Evolutionary conservation across 164 flowering plant genomes (phyloP).

Genomic region (Akebia trifoliata): DNA sequence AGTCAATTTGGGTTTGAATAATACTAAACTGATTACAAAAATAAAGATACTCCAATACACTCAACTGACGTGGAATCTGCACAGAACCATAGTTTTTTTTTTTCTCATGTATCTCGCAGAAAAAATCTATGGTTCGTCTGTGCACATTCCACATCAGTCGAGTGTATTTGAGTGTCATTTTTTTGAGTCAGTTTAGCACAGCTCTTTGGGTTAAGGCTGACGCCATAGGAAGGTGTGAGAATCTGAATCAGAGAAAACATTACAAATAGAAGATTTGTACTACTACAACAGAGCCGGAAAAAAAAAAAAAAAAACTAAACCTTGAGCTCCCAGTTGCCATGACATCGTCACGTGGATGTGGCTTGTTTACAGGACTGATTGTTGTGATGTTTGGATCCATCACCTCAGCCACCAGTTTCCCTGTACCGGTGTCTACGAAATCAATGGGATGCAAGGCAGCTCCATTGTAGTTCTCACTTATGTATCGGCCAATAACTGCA

Average conservation of each 20-base stretch:
- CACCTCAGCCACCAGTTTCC: constrained; percentile 84
- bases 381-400: constrained; percentile 86
- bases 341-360: constrained; percentile 91
- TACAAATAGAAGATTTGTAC: not conserved
- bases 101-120: too few relatives aligned
- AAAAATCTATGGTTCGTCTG: too few relatives aligned
- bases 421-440: constrained; percentile 77
- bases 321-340: constrained; percentile 92
- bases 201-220: too few relatives aligned
- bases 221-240: not conserved
- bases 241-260: not conserved
- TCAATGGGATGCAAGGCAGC: constrained; percentile 93
- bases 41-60: too few relatives aligned
- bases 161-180: too few relatives aligned
- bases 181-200: too few relatives aligned
- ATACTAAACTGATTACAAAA: too few relatives aligned
- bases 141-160: too few relatives aligned
- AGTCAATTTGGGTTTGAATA: too few relatives aligned
- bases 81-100: too few relatives aligned
- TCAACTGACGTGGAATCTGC: too few relatives aligned
- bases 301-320: constrained; percentile 27
- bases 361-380: constrained; percentile 86
- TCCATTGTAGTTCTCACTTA: constrained; percentile 90
- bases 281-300: not conserved
- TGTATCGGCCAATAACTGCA: constrained; percentile 89